These are phyloP conservation scores for Prasinococcaceae sp. DNA, from an alignment of 139 green algal species.

Conservation along the genomic window DNA sequence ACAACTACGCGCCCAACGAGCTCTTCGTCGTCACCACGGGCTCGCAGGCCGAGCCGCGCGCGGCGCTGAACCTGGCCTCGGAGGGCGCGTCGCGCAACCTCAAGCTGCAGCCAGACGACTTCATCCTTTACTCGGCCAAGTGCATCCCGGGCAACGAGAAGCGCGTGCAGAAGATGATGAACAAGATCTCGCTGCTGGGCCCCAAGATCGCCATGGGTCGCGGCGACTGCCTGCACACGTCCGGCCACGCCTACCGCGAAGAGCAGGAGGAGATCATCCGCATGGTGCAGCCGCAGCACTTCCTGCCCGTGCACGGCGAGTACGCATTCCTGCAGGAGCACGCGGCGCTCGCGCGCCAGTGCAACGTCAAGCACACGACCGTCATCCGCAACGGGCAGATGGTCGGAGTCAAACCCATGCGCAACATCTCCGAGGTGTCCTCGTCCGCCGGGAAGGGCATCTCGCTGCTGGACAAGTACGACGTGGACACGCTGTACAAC, in stretches of 20 bases:
- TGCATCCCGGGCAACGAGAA: conserved; percentile 47
- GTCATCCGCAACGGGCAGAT: conserved; percentile 95
- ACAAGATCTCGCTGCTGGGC: conserved; percentile 61
- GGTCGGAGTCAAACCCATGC: conserved; percentile 64
- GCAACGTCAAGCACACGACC: conserved; percentile 41
- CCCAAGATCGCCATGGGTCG: conserved; percentile 55
- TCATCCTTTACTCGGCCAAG: conserved; percentile 86
- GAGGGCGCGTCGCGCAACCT: conserved; percentile 45
- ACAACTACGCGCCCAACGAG: conserved; percentile 62
- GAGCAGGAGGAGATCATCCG: conserved; percentile 70
- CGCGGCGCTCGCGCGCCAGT: conserved; percentile 55
- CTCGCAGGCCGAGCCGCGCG: conserved; percentile 68
- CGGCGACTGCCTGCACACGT: conserved; percentile 67
- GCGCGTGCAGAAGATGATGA: conserved; percentile 88
- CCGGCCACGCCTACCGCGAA: conserved; percentile 52
- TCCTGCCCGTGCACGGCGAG: conserved; percentile 95
- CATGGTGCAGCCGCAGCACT: conserved; percentile 87
- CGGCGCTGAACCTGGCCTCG: conserved; percentile 70
- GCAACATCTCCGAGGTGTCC: conserved; percentile 49
- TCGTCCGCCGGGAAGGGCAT: neutral
- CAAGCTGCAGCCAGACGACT: conserved; percentile 63
- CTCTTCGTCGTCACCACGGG: conserved; percentile 64
- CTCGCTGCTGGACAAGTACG: neutral
- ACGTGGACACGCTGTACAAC: conserved; percentile 75
- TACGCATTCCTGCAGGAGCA: conserved; percentile 88